These are phyloP conservation scores for Aspergillus flavus DNA, from an alignment of 2,329 filamentous ascomycete genomes.

Conservation along the genomic window DNA sequence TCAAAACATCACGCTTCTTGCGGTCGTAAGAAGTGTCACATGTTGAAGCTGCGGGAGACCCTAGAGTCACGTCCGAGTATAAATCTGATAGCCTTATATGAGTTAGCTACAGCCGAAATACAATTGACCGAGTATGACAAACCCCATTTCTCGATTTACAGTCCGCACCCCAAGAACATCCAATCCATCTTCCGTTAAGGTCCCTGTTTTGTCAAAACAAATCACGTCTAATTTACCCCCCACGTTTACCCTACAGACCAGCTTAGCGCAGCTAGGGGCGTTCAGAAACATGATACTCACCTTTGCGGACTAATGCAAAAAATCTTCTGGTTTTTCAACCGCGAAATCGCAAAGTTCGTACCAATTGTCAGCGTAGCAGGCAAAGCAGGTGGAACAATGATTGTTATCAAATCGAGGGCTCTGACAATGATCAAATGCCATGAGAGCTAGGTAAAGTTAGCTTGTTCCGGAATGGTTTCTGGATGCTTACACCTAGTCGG, in stretches of 20 bases:
- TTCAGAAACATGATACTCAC: constrained; percentile 26
- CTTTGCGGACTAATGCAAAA: constrained; percentile 96
- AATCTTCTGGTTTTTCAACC: constrained; percentile 85
- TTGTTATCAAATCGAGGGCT: constrained; percentile 93
- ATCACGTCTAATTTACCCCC: constrained; percentile 94
- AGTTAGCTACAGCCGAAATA: constrained; percentile 1
- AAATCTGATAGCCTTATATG: constrained; percentile 5
- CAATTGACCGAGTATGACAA: constrained; percentile 6
- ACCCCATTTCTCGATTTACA: constrained; percentile 63
- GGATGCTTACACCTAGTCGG: constrained; percentile 61
- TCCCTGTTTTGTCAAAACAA: constrained; percentile 99
- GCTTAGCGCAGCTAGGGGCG: constrained; percentile 9
- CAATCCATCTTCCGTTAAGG: constrained; percentile 90
- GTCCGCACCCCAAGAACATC: constrained; percentile 89
- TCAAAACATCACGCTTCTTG: constrained; percentile 66
- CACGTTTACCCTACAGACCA: constrained; percentile 73
- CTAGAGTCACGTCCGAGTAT: constrained; percentile 68
- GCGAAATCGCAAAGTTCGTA: constrained; percentile 87
- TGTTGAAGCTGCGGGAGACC: constrained; percentile 50
- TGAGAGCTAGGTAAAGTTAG: constrained; percentile 56
- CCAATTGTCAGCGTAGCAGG: constrained; percentile 95
- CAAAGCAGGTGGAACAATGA: constrained; percentile 91
- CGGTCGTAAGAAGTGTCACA: constrained; percentile 63
- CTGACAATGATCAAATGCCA: constrained; percentile 92
- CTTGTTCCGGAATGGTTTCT: neutral